Base-by-base conservation (phyloP, 1,284 basidiomycete genomes). In the Amylostereum areolatum region DNA sequence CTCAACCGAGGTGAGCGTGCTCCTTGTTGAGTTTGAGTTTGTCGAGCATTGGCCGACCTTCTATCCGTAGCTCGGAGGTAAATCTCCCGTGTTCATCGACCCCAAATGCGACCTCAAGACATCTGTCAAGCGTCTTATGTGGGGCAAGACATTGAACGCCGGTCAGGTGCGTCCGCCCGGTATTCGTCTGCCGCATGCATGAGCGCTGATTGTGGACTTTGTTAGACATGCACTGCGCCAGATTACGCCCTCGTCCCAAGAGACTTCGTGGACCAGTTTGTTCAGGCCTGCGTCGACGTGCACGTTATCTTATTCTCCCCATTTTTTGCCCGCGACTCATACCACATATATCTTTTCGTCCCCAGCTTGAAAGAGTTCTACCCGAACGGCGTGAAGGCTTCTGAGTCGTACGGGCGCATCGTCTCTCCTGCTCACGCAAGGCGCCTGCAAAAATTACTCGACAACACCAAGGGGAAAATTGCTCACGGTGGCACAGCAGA, bases 51-150 rank as follows among this genome's bases (percentile, higher is more conserved):
- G 18, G 18, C 18, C 18, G 18, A 18, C 18, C 18, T 18, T 18
- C 18, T 18, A 18, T 18, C 18, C 18, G 18, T 18, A 18, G 25
- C 41, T 43, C 7, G 46, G 46, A 50, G 86, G 88, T 47, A 93
- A 93, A 68, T 88, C 81, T 11, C 91, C 91, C 8, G 85, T 84
- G 25, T 77, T 92, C 57, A 69, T 93, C 46, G 83, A 91, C 59
- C 71, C 83, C 2, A 74, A 70, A 47, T 74, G 74, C 52, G 78
- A 86, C 58, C 62, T 85, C 49, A 67, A 74, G 48, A 65, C 70
- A 3, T 72, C 79, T 0, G 80, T 80, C 2, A 72, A 71, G 37
- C 76, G 85, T 10, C 72, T 89, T 43, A 66, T 92, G 33, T 89
- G 86, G 80, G 89, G 89, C 49, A 92, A 91, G 66, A 66, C 77